Base-by-base conservation (phyloP, 306 rosid genomes). In the Aeschynomene evenia region DNA sequence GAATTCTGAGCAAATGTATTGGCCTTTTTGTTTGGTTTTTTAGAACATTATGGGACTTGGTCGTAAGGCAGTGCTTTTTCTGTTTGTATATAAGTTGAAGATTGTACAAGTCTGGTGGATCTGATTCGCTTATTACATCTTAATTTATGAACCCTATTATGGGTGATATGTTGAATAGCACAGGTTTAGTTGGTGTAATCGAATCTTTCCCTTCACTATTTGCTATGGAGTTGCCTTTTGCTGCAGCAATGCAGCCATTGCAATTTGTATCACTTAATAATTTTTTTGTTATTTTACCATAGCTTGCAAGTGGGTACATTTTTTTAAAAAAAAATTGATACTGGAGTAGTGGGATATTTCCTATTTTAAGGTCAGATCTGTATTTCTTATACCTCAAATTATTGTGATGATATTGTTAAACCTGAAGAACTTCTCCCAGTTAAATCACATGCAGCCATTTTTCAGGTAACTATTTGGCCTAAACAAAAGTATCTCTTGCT, bases 201-300 rank as follows among this genome's bases (percentile, higher is more conserved):
- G 26, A 42, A 59, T 15, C 40, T 60, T 39, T 62, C n/a, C 7
- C 14, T 53, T 53, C 59, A 43, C 15, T 43, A 16, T 56, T 36
- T 34, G 39, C 14, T 39, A 6, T n/a, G 9, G 33, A 37, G 22
- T 71, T 63, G 37, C n/a, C 16, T 45, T 8, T 10, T 64, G 2
- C 58, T 49, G 70, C 69, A 26, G 68, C 24, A 61, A 45, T 50
- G 70, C 63, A 19, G 68, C 26, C 63, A 36, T 42, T 58, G 46
- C 36, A 4, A 42, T 57, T 33, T 60, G 40, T 51, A 15, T 71
- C 31, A 15, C 63, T 10, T 63, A 20, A 72, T 21, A 56, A 68
- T 22, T 62, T 0, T 49, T 9, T 18, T 22, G 19, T 79, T 62
- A 61, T 39, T 60, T 65, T 19, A 3, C 57, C 29, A 51, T 14